Evolutionary conservation across 805 yeast species (phyloP), one percentile per base, ranked within the genome.

Genomic region (Wickerhamiella sorbophila): DNA sequence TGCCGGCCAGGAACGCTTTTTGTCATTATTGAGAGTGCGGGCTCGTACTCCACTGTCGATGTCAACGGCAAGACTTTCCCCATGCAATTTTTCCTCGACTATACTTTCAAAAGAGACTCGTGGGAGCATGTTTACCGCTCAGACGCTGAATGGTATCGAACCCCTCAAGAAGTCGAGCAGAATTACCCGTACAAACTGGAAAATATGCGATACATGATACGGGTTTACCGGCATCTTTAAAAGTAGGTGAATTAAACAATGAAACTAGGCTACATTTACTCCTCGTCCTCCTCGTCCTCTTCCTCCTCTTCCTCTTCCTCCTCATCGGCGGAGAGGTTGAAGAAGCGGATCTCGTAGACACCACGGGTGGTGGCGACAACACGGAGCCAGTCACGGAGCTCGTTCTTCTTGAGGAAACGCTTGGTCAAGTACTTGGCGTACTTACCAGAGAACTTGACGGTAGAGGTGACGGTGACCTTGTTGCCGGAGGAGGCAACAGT

Each of bases 391-490:
- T 91, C 97, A 78, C 96, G 86, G 76, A 88, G 83, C 74, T 84
- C 94, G 88, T 87, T 85, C 84, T 91, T 91, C 94, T 88, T 93
- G 73, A 91, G 84, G 91, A 84, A 91, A 78, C 94, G 88, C 86
- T 91, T 93, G 65, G 97, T 84, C 68, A 91, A 76, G 93, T 91
- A 91, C 78, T 93, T 91, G 70, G 88, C 80, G 94, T 91, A 91
- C 76, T 93, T 88, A 74, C 98, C 99, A 58, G 96, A 87, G 91
- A 91, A 88, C 74, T 85, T 80, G 71, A 94, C 71, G 71, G 80
- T 77, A 56, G 96, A 74, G 66, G 86, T 83, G 64, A 91, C 85
- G 65, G 83, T 79, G 66, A 83, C 77, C 74, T 80, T 79, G 75
- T 77, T 72, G 65, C 87, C 93, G 65, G 85, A 91, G 62, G 74